Percentiles rank a stretch among this genome's conserved stretches.
Evolutionary conservation across 257 asterid genomes (phyloP).

Genomic region (Solanum etuberosum): DNA sequence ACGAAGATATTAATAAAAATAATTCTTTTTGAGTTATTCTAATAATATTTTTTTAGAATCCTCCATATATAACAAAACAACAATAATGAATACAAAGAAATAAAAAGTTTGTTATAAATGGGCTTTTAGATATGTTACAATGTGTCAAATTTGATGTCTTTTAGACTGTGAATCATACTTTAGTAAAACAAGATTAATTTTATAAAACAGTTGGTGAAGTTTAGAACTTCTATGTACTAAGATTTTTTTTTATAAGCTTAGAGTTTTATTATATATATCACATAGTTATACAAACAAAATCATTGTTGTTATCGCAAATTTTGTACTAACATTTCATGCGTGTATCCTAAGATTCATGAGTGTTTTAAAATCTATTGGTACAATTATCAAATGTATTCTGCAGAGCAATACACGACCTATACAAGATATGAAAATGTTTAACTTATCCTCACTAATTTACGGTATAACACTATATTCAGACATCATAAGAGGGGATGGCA

Average conservation of each 20-base stretch:
- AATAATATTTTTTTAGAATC: not conserved
- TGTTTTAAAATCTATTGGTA: no score
- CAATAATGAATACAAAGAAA: not conserved
- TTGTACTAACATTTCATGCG: no score
- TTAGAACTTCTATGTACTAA: not conserved
- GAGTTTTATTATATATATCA: not conserved
- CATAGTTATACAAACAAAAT: not conserved
- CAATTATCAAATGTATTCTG: no score
- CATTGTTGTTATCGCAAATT: no score
- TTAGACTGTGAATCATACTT: not conserved
- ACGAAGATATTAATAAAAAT: not conserved
- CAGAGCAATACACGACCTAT: no score
- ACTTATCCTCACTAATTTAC: no score
- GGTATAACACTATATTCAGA: no score
- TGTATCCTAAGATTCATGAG: no score
- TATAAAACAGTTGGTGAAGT: not conserved
- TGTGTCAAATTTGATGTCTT: not conserved
- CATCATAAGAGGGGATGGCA: no score
- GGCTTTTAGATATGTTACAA: not conserved
- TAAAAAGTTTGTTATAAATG: no score
- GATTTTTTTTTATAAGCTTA: not conserved
- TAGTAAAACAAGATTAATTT: not conserved
- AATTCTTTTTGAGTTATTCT: no score
- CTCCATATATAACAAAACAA: not conserved
- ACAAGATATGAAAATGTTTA: no score